Conservation (phyloP, 2,329 filamentous ascomycete genomes). For the Fusarium virguliforme region DNA sequence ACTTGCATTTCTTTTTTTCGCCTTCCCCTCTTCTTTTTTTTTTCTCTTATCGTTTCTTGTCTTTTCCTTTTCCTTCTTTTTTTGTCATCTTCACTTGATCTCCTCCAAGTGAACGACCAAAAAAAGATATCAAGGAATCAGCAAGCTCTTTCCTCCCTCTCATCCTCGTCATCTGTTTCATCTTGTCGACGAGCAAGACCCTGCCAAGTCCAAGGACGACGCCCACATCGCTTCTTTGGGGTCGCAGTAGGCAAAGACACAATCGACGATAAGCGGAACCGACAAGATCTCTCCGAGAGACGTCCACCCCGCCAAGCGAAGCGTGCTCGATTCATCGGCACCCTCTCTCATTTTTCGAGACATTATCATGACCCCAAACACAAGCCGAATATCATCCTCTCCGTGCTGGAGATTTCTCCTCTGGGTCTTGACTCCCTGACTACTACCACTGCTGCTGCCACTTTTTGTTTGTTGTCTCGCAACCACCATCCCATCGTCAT, state of each 20-base stretch:
- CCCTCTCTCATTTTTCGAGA: conserved; percentile 36
- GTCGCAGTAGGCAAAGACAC: conserved; percentile 33
- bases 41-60: conserved; percentile 16
- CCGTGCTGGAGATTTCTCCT: conserved; percentile 60
- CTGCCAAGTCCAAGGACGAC: conserved; percentile 23
- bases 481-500: conserved; percentile 17
- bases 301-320: conserved; percentile 37
- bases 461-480: not conserved
- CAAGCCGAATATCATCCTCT: conserved; percentile 57
- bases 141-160: conserved; percentile 20
- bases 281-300: conserved; percentile 28
- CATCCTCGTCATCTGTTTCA: not conserved
- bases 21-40: conserved; percentile 12
- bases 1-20: conserved; percentile 37
- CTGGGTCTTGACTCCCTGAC: conserved; percentile 60
- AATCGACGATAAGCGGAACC: conserved; percentile 43
- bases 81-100: conserved; percentile 43
- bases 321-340: conserved; percentile 30
- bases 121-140: conserved; percentile 30
- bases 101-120: conserved; percentile 42
- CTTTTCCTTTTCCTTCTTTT: conserved; percentile 16
- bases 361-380: conserved; percentile 60
- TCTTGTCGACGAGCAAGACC: conserved; percentile 23
- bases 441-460: not conserved
- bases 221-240: conserved; percentile 32